Conservation (phyloP, 2,329 filamentous ascomycete species). For the Colletotrichum tofieldiae region DNA sequence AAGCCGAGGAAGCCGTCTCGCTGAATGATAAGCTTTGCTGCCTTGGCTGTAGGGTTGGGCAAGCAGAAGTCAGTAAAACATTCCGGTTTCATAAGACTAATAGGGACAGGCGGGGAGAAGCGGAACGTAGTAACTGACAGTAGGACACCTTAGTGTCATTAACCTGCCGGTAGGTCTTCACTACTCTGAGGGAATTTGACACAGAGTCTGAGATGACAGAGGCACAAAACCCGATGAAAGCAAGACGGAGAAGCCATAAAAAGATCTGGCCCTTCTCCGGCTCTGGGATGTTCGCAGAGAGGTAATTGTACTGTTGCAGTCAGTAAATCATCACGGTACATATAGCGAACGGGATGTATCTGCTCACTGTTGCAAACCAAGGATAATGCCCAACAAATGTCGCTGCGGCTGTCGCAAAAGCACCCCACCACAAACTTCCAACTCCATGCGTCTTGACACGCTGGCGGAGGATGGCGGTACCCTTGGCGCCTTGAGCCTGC, state of each 20-base stretch:
- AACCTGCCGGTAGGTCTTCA: constrained; percentile 66
- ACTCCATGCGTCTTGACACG: constrained; percentile 61
- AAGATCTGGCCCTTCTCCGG: constrained; percentile 57
- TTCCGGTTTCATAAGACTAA: background rate
- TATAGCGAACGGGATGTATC: constrained; percentile 22
- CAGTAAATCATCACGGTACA: constrained; percentile 16
- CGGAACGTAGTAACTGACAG: constrained; percentile 48
- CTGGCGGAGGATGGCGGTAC: constrained; percentile 59
- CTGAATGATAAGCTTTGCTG: constrained; percentile 57
- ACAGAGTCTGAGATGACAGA: constrained; percentile 62
- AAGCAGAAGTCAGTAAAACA: background rate
- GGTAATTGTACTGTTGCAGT: constrained; percentile 58
- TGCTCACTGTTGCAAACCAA: constrained; percentile 63
- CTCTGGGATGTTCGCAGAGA: constrained; percentile 57
- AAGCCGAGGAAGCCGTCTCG: constrained; percentile 61
- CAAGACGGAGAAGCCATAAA: constrained; percentile 61
- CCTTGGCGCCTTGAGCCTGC: constrained; percentile 62
- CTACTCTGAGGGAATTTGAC: constrained; percentile 63
- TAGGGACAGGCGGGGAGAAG: no score
- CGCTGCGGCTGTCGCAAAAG: constrained; percentile 63
- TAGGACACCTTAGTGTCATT: constrained; percentile 65
- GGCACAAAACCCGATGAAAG: constrained; percentile 61
- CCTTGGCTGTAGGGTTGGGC: constrained; percentile 53
- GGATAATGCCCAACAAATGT: constrained; percentile 66
- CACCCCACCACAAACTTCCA: constrained; percentile 66